phyloP scores from a whole-genome alignment of 768 basidiomycete species.

The Tephrocybe sp. region DNA sequence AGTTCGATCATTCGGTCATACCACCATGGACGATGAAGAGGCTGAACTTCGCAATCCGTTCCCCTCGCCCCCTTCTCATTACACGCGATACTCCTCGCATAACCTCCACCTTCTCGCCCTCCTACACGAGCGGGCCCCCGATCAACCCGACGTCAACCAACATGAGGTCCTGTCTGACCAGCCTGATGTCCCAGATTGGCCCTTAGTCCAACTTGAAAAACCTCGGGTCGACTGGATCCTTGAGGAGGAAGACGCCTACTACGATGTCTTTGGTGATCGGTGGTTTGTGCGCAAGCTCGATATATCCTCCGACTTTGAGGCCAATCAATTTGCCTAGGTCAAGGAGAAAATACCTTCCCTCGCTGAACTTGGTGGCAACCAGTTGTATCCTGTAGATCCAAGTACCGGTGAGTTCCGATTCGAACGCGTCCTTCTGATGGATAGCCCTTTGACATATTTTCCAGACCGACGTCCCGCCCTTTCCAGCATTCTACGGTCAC shows the following conservation, averaged over 20 bases:
- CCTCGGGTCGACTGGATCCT: constrained; percentile 91
- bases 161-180: constrained; percentile 69
- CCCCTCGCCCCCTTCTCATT: constrained; percentile 86
- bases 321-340: constrained; percentile 44
- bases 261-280: constrained; percentile 82
- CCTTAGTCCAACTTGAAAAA: constrained; percentile 73
- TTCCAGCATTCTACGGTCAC: constrained; percentile 67
- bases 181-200: constrained; percentile 75
- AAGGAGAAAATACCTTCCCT: constrained; percentile 82
- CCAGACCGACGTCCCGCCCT: constrained; percentile 79
- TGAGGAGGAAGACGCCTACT: constrained; percentile 72
- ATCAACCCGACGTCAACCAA: constrained; percentile 50
- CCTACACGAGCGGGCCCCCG: constrained; percentile 52
- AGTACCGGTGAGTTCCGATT: constrained; percentile 49
- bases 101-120: constrained; percentile 70
- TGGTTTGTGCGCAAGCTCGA: constrained; percentile 71
- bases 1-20: background rate
- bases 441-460: constrained; percentile 1
- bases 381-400: constrained; percentile 77
- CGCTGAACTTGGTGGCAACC: constrained; percentile 77
- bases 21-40: constrained; percentile 67
- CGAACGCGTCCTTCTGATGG: background rate
- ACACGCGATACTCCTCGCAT: constrained; percentile 71
- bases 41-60: constrained; percentile 84
- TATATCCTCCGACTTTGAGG: constrained; percentile 11